Base-by-base conservation (phyloP, 1,284 basidiomycete genomes). In the Moesziomyces antarcticus region DNA sequence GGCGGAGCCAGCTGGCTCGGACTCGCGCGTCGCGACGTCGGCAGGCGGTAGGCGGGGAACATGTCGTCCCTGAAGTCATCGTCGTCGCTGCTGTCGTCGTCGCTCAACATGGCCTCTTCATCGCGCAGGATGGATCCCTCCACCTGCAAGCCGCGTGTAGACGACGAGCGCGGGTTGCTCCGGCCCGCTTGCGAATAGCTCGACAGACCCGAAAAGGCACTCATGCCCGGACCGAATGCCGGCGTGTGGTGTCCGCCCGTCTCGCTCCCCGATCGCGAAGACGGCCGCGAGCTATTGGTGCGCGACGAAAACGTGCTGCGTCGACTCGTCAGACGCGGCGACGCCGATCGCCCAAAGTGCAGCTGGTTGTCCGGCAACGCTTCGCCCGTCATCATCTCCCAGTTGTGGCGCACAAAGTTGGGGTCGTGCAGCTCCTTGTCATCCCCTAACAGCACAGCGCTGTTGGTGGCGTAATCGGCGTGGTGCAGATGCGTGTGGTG, bases 401-500 rank as follows among this genome's bases (percentile, higher is more conserved):
- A 66, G 11, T 66, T 66, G 56, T 67, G 69, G n/a, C 63, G 63
- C 13, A 72, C 63, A 44, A 62, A 72, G 41, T 66, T 49, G 46
- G 69, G 69, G 35, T 72, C 69, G 58, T 72, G 69, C 20, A 72
- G 59, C 50, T 72, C 69, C 52, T 66, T 66, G 56, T 72, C 63
- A 13, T 53, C 69, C 5, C 50, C 59, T 8, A 72, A 55, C 9
- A 71, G 54, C 7, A 72, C 50, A 0, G 69, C 62, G 13, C 63
- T 66, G 58, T 61, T 65, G 55, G 40, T 50, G 9, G 59, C 35
- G 22, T 44, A 56, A 1, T 60, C 64, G 24, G 50, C 24, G 21
- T 56, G 61, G 25, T 56, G 48, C n/a, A 30, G 27, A 25, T 60
- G 57, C 41, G 30, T 11, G 9, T 50, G 55, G 14, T 55, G 56